A percentile compares a stretch with the other conserved stretches of the same genome.
Conservation (phyloP, 495 filamentous ascomycete genomes). For the Aspergillus conjunctus region DNA sequence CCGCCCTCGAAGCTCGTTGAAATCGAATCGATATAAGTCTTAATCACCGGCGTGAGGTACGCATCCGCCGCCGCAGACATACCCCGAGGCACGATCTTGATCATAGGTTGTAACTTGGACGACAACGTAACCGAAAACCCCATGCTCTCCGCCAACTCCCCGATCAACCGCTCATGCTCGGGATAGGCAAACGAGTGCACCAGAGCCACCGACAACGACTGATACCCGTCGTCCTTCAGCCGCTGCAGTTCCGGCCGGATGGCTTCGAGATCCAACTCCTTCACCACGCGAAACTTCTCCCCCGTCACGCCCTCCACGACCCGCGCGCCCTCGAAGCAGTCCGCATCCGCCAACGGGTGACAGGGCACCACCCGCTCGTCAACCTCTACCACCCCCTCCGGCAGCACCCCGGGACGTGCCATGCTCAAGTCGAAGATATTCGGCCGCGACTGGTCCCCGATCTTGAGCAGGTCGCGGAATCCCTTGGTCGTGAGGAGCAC, state of each 20-base stretch:
- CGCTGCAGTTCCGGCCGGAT: conserved; percentile 47
- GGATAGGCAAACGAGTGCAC: conserved; percentile 59
- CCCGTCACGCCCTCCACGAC: conserved; percentile 52
- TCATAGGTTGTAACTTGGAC: conserved; percentile 83
- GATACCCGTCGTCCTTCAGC: conserved; percentile 49
- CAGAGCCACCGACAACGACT: conserved; percentile 55
- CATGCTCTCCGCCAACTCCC: conserved; percentile 51
- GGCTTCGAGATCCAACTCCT: conserved; percentile 39
- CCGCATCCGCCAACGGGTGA: conserved; percentile 61
- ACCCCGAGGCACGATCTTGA: conserved; percentile 69
- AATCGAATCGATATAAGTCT: conserved; percentile 89
- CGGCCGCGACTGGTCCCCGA: conserved; percentile 82
- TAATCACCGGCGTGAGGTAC: conserved; percentile 93
- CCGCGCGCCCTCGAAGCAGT: conserved; percentile 48
- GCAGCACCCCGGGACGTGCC: conserved; percentile 76
- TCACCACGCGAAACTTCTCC: conserved; percentile 54
- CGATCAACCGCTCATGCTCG: conserved; percentile 53
- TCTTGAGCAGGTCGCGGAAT: conserved; percentile 88
- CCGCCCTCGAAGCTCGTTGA: conserved; percentile 61
- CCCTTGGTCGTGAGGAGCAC: conserved; percentile 90
- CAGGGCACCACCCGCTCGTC: conserved; percentile 67
- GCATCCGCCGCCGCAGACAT: conserved; percentile 95
- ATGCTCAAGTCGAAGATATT: conserved; percentile 85
- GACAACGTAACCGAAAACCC: conserved; percentile 60
- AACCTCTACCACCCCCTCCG: conserved; percentile 74